phyloP scores from a whole-genome alignment of 2,329 filamentous ascomycete genomes.

The Fusarium secorum region DNA sequence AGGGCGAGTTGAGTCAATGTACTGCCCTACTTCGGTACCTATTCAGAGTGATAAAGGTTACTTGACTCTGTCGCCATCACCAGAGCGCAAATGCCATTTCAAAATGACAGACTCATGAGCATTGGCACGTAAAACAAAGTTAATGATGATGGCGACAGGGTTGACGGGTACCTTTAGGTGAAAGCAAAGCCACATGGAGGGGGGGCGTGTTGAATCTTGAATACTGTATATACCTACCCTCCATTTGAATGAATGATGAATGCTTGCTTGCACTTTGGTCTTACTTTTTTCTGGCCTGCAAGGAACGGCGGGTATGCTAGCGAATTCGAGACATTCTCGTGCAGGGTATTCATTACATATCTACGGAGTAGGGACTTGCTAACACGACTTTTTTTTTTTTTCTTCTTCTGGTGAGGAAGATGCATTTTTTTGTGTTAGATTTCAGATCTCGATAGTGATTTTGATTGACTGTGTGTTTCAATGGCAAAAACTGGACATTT shows the following conservation, averaged over 20 bases:
- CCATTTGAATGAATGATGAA: not conserved
- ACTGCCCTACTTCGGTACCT: not conserved
- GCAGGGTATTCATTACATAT: slow-evolving; percentile 7
- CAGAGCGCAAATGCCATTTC: not conserved
- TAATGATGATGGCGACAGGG: not conserved
- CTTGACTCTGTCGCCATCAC: not conserved
- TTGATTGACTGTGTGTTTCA: not conserved
- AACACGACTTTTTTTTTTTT: not conserved
- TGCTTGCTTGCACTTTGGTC: not conserved
- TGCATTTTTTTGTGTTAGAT: not conserved
- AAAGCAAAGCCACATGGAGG: not conserved
- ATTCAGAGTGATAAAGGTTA: not conserved
- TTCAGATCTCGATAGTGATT: not conserved
- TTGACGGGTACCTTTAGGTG: not conserved
- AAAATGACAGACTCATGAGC: not conserved
- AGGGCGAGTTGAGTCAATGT: not conserved
- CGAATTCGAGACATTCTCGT: slow-evolving; percentile 12
- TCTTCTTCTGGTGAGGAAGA: not conserved
- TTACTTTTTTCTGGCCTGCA: slow-evolving; percentile 16
- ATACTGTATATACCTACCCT: not conserved
- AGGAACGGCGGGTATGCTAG: slow-evolving; percentile 15
- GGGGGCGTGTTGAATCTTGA: slow-evolving; percentile 1
- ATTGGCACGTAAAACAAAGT: not conserved
- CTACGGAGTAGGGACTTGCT: not conserved
- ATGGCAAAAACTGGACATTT: not conserved